These are phyloP conservation scores for Camelina hispida DNA, from an alignment of 345 rosid genomes.

Conservation along the genomic window DNA sequence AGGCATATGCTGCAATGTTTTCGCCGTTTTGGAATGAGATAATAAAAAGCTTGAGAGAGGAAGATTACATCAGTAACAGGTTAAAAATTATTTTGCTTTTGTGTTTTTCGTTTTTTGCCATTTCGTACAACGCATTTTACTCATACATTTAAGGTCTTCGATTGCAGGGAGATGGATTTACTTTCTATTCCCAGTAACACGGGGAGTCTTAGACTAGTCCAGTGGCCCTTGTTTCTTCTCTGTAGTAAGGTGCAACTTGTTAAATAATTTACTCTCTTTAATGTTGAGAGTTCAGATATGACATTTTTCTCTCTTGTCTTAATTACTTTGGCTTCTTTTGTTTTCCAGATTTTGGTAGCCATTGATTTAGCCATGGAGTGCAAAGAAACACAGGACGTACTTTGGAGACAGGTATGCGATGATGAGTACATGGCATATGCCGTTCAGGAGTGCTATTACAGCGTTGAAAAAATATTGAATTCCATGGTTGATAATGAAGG, in stretches of 20 bases:
- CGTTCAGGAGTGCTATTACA: constrained; percentile 93
- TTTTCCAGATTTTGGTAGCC: constrained; percentile 82
- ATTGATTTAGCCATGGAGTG: constrained; percentile 95
- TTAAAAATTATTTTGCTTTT: constrained; percentile 36
- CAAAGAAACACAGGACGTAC: constrained; percentile 76
- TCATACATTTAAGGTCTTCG: constrained; percentile 20
- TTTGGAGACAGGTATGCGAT: constrained; percentile 80
- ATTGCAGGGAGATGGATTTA: constrained; percentile 89
- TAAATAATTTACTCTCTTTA: constrained; percentile 23
- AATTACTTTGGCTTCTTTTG: constrained; percentile 23
- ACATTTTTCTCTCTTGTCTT: constrained; percentile 32
- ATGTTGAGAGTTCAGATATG: constrained; percentile 5
- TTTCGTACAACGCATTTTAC: constrained; percentile 21
- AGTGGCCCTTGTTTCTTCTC: constrained; percentile 98
- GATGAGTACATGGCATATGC: constrained; percentile 99
- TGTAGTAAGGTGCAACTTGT: constrained; percentile 82
- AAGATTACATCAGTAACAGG: constrained; percentile 95
- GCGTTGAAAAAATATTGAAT: constrained; percentile 78
- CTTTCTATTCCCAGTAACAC: constrained; percentile 92
- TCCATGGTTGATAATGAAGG: constrained; percentile 94
- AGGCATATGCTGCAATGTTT: constrained; percentile 83
- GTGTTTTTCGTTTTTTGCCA: constrained; percentile 20
- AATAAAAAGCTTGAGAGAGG: constrained; percentile 93
- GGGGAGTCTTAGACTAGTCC: constrained; percentile 90
- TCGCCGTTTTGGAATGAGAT: constrained; percentile 99